Evolutionary conservation across 495 filamentous ascomycete species (phyloP), one percentile per base, ranked within the genome.

Genomic region (Pyrenula massariospora): DNA sequence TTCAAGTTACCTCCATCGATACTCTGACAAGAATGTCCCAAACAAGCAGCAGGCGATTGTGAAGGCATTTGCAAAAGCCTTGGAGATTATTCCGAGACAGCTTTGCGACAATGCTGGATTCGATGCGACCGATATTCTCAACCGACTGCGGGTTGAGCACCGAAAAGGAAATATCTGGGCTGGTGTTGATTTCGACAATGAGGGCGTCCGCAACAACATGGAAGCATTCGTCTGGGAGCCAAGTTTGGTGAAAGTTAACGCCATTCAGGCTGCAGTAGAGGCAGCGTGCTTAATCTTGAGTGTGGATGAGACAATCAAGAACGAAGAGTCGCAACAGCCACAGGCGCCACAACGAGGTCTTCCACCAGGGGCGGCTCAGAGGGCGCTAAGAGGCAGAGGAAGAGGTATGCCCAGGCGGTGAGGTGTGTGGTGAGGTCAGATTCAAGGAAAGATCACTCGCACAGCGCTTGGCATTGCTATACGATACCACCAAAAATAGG

Each of bases 61-160:
- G 76, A 96, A 96, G 77, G 87, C 89, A 24, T 96, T 96, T 64
- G 93, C 93, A 62, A 95, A 95, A 77, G 93, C 93, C 8, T 82
- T 98, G 52, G 93, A 98, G 77, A 85, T 98, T 42, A 93, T 98
- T 64, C 93, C 93, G 47, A 84, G 93, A 56, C 93, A 97, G 71
- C 78, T 98, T 57, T 97, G 93, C 70, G 93, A 98, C 74, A 98
- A 98, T 64, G 93, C 93, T 48, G 93, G 93, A 56, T 96, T 98
- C 69, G 93, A 98, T 63, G 91, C 93, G 15, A 97, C 93, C 53
- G 94, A 98, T 68, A 95, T 98, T 58, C 81, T 98, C 51, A 98
- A 95, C 72, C 84, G 86, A 54, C 77, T 98, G 60, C 87, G 93
- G 48, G 93, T 96, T 59, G 91, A 95, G 78, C 93, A 98, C 74